A percentile compares a stretch with the other conserved stretches of the same genome.
Evolutionary conservation across 306 rosid species (phyloP).

Genomic region (Vicia faba): DNA sequence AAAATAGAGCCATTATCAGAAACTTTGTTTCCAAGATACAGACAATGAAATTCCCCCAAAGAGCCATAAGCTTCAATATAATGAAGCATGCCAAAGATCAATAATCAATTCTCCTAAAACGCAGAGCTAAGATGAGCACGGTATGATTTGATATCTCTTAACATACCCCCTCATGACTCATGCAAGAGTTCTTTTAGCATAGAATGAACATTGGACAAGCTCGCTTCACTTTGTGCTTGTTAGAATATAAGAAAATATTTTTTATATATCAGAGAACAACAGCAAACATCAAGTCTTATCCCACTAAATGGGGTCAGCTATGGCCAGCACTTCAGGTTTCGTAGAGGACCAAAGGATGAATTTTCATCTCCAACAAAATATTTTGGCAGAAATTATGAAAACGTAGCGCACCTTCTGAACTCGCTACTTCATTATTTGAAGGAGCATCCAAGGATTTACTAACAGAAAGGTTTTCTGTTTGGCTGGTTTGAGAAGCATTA

Average conservation of each 20-base stretch:
- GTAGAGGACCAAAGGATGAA: slow-evolving; percentile 7
- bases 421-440: slow-evolving; percentile 56
- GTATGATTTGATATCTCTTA: slow-evolving; percentile 10
- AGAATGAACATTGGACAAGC: slow-evolving; percentile 13
- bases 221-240: slow-evolving; percentile 10
- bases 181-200: not conserved
- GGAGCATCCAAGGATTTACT: slow-evolving; percentile 65
- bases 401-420: slow-evolving; percentile 68
- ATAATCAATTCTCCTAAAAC: slow-evolving; percentile 19
- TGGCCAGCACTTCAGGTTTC: too few relatives aligned
- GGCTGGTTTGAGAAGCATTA: slow-evolving; percentile 64
- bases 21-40: slow-evolving; percentile 22
- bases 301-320: too few relatives aligned
- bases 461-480: slow-evolving; percentile 64
- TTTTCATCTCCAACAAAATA: not conserved
- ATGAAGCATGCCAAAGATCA: slow-evolving; percentile 17
- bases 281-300: too few relatives aligned
- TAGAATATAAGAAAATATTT: too few relatives aligned
- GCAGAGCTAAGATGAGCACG: slow-evolving; percentile 14
- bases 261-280: too few relatives aligned
- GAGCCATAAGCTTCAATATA: slow-evolving; percentile 36
- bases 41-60: slow-evolving; percentile 30
- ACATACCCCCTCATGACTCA: slow-evolving; percentile 18
- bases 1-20: slow-evolving; percentile 36
- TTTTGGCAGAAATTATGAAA: slow-evolving; percentile 29